A percentile compares a stretch with the other conserved stretches of the same genome.
Conservation (phyloP, 176 grass and related monocot genomes). For the Rhipidocladum racemiflorum region DNA sequence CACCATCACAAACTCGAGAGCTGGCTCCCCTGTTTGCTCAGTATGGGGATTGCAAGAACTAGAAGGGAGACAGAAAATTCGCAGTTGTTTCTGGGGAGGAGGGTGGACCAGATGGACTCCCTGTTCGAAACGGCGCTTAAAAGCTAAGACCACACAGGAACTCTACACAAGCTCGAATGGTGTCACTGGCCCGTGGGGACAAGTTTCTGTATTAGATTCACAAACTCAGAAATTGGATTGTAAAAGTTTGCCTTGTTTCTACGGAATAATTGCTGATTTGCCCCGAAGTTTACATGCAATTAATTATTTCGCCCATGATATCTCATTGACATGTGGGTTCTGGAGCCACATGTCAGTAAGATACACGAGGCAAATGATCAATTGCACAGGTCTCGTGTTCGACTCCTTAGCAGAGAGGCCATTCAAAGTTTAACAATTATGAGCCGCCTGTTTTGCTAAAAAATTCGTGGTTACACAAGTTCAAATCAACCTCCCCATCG, state of each 20-base stretch:
- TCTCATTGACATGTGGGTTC: no score
- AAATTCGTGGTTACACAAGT: no score
- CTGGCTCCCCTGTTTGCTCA: background rate
- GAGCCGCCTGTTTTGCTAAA: no score
- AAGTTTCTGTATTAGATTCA: background rate
- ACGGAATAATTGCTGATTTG: no score
- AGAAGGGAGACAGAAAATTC: background rate
- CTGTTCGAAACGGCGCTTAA: background rate
- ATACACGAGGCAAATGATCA: no score
- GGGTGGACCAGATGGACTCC: conserved; percentile 22
- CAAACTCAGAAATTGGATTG: background rate
- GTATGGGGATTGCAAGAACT: conserved; percentile 2
- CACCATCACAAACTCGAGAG: conserved; percentile 5
- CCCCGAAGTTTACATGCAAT: no score
- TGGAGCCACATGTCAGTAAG: no score
- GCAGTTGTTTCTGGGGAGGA: background rate
- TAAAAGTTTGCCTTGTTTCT: background rate
- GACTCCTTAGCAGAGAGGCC: no score
- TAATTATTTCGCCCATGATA: no score
- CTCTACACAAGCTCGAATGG: background rate
- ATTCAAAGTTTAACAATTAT: no score
- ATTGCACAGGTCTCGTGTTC: no score
- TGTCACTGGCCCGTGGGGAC: background rate
- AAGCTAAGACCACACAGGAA: background rate
- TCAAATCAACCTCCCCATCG: no score